Base-by-base conservation (phyloP, 2,329 filamentous ascomycete species). In the Pseudogymnoascus pannorum region DNA sequence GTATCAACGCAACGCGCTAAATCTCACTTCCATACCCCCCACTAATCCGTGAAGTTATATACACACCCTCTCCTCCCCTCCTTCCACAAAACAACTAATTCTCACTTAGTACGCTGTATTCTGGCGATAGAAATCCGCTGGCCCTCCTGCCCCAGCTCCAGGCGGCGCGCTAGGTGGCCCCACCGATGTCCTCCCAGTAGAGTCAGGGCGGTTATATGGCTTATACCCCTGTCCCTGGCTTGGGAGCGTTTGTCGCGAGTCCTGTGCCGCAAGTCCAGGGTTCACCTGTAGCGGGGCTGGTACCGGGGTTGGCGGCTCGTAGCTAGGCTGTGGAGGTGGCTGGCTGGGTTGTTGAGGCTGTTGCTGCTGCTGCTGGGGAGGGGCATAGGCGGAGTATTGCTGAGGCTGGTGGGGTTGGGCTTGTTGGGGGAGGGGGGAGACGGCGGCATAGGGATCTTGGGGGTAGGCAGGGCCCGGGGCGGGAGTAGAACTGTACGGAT, bases 101-200 rank as follows among this genome's bases (percentile, higher is more conserved):
- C 8, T 24, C 8, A 9, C n/a, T 54, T 64, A 73, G 61, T 72
- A 73, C 14, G 71, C 70, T 26, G 74, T 69, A 61, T 69, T 72
- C 66, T 80, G 78, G 57, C 81, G 75, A 68, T 86, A 86, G 67
- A 82, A 86, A 69, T 84, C 83, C 58, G 76, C 77, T 3, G 69
- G 66, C 22, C 64, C 68, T 18, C 44, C 44, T 3, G 14, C 40
- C 4, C 66, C 67, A 12, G 14, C 40, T 2, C 66, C 67, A 12
- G 68, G 67, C 12, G 81, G 80, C 4, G 78, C 80, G 62, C 77
- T 81, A 1, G 78, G 77, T 8, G 74, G 78, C 33, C 75, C 54
- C 16, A 69, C 59, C 60, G 64, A 72, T 29, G 69, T 38, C 44
- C 44, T 51, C n/a, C 44, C 24, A 16, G 44, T 51, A 29, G 44